Conservation (phyloP, 495 filamentous ascomycete genomes). For the Usnea hakonensis region DNA sequence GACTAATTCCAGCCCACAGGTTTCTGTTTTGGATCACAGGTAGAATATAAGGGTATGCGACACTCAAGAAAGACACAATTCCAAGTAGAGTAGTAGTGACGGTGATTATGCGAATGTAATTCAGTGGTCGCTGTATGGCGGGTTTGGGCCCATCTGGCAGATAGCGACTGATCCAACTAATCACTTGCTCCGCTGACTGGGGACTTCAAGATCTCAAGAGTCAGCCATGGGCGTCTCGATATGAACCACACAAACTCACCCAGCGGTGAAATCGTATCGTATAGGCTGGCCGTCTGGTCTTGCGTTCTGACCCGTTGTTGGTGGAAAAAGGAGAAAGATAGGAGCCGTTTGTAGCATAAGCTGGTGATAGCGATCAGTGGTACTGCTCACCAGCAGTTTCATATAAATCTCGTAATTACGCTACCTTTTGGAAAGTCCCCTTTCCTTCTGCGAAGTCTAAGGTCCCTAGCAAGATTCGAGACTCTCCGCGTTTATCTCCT, state of each 20-base stretch:
- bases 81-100: conserved; percentile 60
- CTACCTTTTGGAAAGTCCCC: conserved; percentile 82
- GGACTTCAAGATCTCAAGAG: conserved; percentile 39
- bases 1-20: conserved; percentile 82
- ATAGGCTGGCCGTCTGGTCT: conserved; percentile 59
- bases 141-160: conserved; percentile 69
- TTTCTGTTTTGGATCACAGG: conserved; percentile 86
- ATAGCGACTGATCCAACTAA: conserved; percentile 70
- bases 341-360: conserved; percentile 92
- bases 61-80: conserved; percentile 55
- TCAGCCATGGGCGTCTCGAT: conserved; percentile 7
- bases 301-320: conserved; percentile 77
- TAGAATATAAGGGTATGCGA: conserved; percentile 75
- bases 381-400: neutral
- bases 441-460: conserved; percentile 85
- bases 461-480: conserved; percentile 71
- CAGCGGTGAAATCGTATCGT: conserved; percentile 76
- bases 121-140: conserved; percentile 69
- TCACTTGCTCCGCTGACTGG: conserved; percentile 67
- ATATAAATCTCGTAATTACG: conserved; percentile 14
- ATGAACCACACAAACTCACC: conserved; percentile 45
- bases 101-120: conserved; percentile 70
- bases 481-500: conserved; percentile 64
- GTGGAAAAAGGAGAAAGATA: conserved; percentile 79
- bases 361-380: conserved; percentile 39